These are phyloP conservation scores for Exserohilum turcica DNA, from an alignment of 2,329 filamentous ascomycete genomes.

Conservation along the genomic window DNA sequence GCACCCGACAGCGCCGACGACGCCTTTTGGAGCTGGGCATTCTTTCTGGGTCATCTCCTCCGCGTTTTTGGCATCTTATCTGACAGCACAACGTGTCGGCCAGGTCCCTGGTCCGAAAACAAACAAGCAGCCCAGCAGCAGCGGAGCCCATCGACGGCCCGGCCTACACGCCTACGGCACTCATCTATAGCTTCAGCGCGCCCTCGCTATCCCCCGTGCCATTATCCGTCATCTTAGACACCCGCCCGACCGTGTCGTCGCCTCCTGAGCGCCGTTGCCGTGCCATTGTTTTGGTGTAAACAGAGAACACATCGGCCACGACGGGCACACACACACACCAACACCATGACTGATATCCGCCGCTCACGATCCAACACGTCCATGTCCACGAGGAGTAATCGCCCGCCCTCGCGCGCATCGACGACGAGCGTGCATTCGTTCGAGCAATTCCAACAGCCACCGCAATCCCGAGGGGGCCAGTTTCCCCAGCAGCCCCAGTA, in stretches of 20 bases:
- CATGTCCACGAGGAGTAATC: slow-evolving; percentile 50
- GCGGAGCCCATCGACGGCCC: slow-evolving; percentile 3
- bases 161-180: slow-evolving; percentile 4
- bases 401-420: slow-evolving; percentile 55
- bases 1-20: slow-evolving; percentile 24
- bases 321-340: slow-evolving; percentile 26
- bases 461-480: slow-evolving; percentile 21
- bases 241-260: slow-evolving; percentile 1
- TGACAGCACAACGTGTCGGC: slow-evolving; percentile 15
- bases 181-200: slow-evolving; percentile 3
- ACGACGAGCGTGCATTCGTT: slow-evolving; percentile 55
- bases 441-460: slow-evolving; percentile 38
- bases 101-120: slow-evolving; percentile 17
- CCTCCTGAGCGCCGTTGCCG: slow-evolving; percentile 18
- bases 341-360: slow-evolving; percentile 46
- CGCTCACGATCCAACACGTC: slow-evolving; percentile 55
- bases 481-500: slow-evolving; percentile 34
- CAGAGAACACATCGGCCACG: slow-evolving; percentile 25
- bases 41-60: slow-evolving; percentile 18
- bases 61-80: slow-evolving; percentile 13
- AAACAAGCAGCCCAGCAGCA: slow-evolving; percentile 22
- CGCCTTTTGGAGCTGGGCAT: slow-evolving; percentile 26
- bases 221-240: not conserved
- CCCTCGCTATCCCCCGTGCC: not conserved
- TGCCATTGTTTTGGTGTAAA: slow-evolving; percentile 45